These are phyloP conservation scores for Ophiocordyceps robertsii DNA, from an alignment of 2,329 filamentous ascomycete species.

Conservation along the genomic window DNA sequence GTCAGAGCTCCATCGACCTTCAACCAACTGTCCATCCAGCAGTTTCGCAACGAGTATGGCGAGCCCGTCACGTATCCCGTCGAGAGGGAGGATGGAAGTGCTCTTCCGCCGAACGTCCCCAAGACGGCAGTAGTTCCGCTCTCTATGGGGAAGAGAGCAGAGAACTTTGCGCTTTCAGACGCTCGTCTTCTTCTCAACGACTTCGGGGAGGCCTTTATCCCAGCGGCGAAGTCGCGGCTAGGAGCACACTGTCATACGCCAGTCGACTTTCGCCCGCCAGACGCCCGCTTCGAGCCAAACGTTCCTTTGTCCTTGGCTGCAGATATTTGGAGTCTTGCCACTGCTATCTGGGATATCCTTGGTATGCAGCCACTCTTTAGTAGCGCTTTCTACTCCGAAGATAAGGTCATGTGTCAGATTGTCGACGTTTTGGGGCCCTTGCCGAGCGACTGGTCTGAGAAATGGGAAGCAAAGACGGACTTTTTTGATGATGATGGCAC, in stretches of 20 bases:
- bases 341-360: constrained; percentile 20
- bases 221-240: constrained; percentile 7
- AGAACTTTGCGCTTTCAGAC: background rate
- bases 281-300: constrained; percentile 18
- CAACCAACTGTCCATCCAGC: background rate
- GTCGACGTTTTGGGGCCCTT: constrained; percentile 5
- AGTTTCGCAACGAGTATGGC: background rate
- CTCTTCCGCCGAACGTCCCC: background rate
- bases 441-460: constrained; percentile 7
- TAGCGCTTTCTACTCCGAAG: constrained; percentile 1
- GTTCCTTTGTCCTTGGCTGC: constrained; percentile 18
- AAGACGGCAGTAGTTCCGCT: constrained; percentile 12
- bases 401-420: constrained; percentile 3
- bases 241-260: constrained; percentile 13
- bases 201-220: constrained; percentile 21
- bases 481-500: constrained; percentile 1
- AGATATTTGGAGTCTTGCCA: constrained; percentile 26
- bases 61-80: background rate
- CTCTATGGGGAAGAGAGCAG: constrained; percentile 7
- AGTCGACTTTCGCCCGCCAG: constrained; percentile 15
- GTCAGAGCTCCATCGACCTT: constrained; percentile 10
- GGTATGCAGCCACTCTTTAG: constrained; percentile 3
- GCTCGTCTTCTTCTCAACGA: constrained; percentile 10
- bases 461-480: constrained; percentile 4
- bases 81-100: background rate